These are phyloP conservation scores for Linum usitatissimum DNA, from an alignment of 345 rosid genomes.

Conservation along the genomic window DNA sequence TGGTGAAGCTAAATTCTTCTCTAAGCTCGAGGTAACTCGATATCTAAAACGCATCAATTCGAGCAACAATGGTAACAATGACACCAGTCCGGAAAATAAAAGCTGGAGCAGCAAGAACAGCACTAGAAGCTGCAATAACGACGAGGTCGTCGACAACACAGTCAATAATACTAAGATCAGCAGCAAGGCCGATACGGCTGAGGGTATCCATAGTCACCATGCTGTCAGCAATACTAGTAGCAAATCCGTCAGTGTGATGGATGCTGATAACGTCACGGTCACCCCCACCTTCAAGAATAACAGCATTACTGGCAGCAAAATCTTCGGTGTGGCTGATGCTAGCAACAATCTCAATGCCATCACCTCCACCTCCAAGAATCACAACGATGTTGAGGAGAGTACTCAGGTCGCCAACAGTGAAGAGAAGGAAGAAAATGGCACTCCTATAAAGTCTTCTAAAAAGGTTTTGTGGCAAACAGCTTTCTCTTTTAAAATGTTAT, in stretches of 20 bases:
- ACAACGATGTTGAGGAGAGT: not conserved
- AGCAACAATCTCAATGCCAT: not conserved
- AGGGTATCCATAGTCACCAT: not conserved
- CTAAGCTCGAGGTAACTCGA: conserved; percentile 33
- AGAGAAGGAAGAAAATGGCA: conserved; percentile 19
- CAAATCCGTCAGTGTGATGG: no score
- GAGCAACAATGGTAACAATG: no score
- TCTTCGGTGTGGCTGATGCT: no score
- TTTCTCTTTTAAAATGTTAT: not conserved
- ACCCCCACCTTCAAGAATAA: no score
- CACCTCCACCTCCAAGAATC: not conserved
- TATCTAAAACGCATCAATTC: conserved; percentile 18
- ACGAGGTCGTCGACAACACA: not conserved
- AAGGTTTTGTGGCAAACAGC: conserved; percentile 19
- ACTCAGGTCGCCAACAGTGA: conserved; percentile 10
- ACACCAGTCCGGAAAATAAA: not conserved
- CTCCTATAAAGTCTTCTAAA: conserved; percentile 6
- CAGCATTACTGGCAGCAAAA: no score
- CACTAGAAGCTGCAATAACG: no score
- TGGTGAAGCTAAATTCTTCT: conserved; percentile 27
- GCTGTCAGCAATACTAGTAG: not conserved
- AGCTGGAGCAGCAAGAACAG: not conserved
- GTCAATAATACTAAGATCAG: not conserved
- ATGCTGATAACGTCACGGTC: no score
- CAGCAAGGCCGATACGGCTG: not conserved